Conservation (phyloP, 441 rosid species). For the Gossypium armourianum region DNA sequence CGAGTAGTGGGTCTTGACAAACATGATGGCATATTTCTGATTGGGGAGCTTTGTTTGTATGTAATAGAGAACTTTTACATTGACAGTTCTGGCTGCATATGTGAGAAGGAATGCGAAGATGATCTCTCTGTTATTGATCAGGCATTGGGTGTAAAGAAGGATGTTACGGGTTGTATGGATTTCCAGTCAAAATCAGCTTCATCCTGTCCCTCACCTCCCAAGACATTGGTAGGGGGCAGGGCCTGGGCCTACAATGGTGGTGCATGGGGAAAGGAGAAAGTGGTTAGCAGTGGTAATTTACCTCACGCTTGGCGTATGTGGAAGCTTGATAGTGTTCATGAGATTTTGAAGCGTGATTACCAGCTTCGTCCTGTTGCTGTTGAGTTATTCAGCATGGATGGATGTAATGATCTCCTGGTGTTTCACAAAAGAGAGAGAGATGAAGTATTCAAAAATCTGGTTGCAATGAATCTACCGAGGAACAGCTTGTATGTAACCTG, state of each 20-base stretch:
- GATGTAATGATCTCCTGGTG: conserved; percentile 93
- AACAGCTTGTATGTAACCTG: conserved; percentile 72
- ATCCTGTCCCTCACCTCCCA: conserved; percentile 53
- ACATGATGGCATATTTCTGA: conserved; percentile 95
- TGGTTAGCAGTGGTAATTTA: conserved; percentile 60
- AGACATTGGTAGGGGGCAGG: conserved; percentile 74
- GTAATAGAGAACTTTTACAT: conserved; percentile 92
- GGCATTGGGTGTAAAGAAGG: conserved; percentile 97
- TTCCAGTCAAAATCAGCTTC: conserved; percentile 85
- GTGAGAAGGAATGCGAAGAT: conserved; percentile 95
- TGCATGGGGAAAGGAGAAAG: conserved; percentile 99
- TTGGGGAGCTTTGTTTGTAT: conserved; percentile 84
- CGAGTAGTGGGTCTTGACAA: conserved; percentile 95
- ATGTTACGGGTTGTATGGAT: conserved; percentile 56
- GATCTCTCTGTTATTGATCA: conserved; percentile 98
- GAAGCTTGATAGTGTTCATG: conserved; percentile 94
- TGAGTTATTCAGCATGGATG: conserved; percentile 99
- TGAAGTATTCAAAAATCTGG: conserved; percentile 91
- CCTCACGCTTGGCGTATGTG: conserved; percentile 99
- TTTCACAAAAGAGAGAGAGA: conserved; percentile 99
- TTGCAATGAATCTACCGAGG: conserved; percentile 95
- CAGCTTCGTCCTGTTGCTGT: conserved; percentile 99
- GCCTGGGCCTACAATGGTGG: conserved; percentile 99
- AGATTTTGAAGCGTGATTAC: conserved; percentile 96
- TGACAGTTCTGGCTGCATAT: conserved; percentile 71